Percentiles rank a stretch among this genome's conserved stretches.
These are phyloP conservation scores for Leishmania gerbilli DNA, from an alignment of 208 protist genomes.

Conservation along the genomic window DNA sequence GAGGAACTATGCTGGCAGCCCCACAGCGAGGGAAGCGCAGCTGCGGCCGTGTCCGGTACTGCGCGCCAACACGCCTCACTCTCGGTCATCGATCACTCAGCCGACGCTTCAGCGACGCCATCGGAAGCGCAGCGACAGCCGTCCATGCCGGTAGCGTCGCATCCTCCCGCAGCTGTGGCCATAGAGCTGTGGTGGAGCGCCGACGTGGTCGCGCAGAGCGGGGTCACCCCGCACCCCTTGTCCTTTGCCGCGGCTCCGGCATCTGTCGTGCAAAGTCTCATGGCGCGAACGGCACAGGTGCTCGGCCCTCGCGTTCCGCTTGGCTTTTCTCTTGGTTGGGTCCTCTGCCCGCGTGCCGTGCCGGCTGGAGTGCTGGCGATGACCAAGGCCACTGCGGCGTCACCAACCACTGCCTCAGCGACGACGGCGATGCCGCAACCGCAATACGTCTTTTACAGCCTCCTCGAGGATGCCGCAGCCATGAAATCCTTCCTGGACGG, in stretches of 20 bases:
- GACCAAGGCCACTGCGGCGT: background rate
- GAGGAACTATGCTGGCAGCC: constrained; percentile 7
- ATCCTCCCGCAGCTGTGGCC: background rate
- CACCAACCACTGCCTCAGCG: background rate
- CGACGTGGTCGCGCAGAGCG: constrained; percentile 36
- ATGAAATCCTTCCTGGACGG: constrained; percentile 21
- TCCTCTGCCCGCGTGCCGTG: constrained; percentile 11
- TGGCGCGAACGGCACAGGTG: constrained; percentile 9
- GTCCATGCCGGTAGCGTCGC: no score
- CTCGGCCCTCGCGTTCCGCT: constrained; percentile 14
- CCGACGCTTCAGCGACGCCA: constrained; percentile 2
- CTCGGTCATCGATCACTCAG: background rate
- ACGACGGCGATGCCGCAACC: background rate
- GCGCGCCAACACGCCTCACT: constrained; percentile 3
- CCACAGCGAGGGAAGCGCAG: background rate
- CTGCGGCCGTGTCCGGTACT: background rate
- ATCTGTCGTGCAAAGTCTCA: constrained; percentile 4
- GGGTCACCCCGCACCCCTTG: background rate
- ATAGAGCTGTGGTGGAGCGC: constrained; percentile 60
- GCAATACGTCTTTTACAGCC: constrained; percentile 15
- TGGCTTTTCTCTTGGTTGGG: constrained; percentile 50
- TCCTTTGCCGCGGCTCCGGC: constrained; percentile 11
- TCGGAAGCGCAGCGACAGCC: background rate
- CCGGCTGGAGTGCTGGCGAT: background rate
- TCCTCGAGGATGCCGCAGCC: constrained; percentile 10